Evolutionary conservation across 106 monocot species (phyloP).

Genomic region (Dendrobium officinale): DNA sequence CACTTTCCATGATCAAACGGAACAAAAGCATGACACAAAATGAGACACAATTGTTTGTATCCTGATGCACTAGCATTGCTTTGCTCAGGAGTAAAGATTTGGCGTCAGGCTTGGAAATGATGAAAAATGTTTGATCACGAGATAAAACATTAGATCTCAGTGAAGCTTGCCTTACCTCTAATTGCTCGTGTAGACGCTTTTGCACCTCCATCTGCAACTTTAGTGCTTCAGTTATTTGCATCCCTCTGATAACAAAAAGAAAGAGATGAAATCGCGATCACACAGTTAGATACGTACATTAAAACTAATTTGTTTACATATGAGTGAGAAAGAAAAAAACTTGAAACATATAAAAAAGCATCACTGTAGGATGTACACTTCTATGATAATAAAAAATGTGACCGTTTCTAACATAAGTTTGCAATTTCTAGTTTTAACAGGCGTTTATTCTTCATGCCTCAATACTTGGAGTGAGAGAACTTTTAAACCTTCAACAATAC

Average conservation of each 20-base stretch:
- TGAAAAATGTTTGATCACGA: not conserved
- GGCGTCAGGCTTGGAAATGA: not conserved
- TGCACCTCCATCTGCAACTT: constrained; percentile 32
- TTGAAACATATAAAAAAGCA: too few relatives aligned
- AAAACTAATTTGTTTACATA: not conserved
- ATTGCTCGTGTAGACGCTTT: constrained; percentile 21
- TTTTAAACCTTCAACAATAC: not conserved
- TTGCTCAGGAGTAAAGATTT: not conserved
- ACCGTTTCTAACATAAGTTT: too few relatives aligned
- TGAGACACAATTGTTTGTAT: too few relatives aligned
- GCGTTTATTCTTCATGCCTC: not conserved
- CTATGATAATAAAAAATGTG: too few relatives aligned
- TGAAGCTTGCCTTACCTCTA: constrained; percentile 11
- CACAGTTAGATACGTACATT: not conserved
- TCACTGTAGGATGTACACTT: too few relatives aligned
- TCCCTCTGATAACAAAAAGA: constrained; percentile 11
- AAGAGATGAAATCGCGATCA: not conserved
- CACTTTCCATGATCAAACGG: too few relatives aligned
- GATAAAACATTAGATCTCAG: not conserved
- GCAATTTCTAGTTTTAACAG: not conserved
- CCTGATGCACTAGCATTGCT: not conserved
- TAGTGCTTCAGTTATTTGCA: constrained; percentile 16
- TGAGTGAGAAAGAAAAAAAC: too few relatives aligned
- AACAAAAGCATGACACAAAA: too few relatives aligned
- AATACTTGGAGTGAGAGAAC: not conserved